phyloP scores from a whole-genome alignment of 2,329 filamentous ascomycete species.

The Sporothrix phasma region DNA sequence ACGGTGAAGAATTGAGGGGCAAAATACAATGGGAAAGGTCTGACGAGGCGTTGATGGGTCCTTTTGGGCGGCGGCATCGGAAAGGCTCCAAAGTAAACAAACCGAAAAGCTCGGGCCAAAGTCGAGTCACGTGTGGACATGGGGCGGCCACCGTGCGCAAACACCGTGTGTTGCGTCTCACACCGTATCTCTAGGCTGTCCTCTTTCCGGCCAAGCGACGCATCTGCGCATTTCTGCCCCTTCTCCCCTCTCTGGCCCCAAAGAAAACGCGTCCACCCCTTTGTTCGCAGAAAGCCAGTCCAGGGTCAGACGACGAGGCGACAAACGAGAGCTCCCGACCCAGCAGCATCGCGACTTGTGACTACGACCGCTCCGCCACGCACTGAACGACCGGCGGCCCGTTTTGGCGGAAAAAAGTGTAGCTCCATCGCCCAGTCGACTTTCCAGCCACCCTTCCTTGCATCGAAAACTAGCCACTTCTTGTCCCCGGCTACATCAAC shows the following conservation, averaged over 20 bases:
- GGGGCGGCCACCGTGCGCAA: not conserved
- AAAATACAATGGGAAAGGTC: not conserved
- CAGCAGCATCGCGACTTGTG: not conserved
- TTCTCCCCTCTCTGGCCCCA: not conserved
- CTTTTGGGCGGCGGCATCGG: conserved; percentile 6
- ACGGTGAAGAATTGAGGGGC: conserved; percentile 6
- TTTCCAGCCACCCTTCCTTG: not conserved
- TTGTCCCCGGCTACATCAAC: no score
- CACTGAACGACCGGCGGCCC: not conserved
- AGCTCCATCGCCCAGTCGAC: not conserved
- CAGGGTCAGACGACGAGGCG: not conserved
- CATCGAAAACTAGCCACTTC: not conserved
- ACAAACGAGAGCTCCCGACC: not conserved
- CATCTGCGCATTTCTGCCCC: not conserved
- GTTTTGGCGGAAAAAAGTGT: not conserved
- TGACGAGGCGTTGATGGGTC: conserved; percentile 8
- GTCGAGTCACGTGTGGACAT: not conserved
- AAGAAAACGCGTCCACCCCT: conserved; percentile 9
- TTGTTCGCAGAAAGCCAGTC: not conserved
- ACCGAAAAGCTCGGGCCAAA: conserved; percentile 18
- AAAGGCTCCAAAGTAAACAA: conserved; percentile 21
- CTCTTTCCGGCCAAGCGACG: not conserved
- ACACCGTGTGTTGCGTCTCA: not conserved
- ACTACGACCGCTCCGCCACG: not conserved
- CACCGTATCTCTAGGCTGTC: not conserved